Base-by-base conservation (phyloP, 768 basidiomycete species). In the Cystobasidium tubakii region DNA sequence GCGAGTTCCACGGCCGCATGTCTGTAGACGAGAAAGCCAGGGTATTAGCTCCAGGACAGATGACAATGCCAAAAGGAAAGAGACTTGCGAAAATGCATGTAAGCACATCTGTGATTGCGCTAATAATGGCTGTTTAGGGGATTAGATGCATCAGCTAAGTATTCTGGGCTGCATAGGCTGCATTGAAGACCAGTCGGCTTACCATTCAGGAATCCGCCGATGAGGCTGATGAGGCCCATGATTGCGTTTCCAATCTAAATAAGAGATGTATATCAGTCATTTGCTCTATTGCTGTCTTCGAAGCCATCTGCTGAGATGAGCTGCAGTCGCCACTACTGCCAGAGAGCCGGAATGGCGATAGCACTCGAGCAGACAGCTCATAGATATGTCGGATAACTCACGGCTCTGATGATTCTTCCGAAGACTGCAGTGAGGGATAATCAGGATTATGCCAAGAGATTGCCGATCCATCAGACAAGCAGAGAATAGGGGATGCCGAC, bases 101-200 rank as follows among this genome's bases (percentile, higher is more conserved):
- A 33, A 67, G 19, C 13, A 67, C 19, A 29, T 43, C 39, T 25
- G 66, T 67, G 46, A 67, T 67, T 4, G 66, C 66, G 29, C 36
- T 43, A 19, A 67, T 29, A 19, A 67, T 67, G 10, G 66, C 44
- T 7, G 7, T 13, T n/a, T 54, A 36, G 66, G 53, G 15, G 66
- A 3, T 13, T 33, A 12, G 39, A 6, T 39, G 39, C 15, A 39
- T 39, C 39, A 39, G 39, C 39, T 39, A 15, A 39, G 15, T 39
- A 15, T 15, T 39, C 39, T 39, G 39, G 39, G 39, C 15, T 39
- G 39, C 39, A 15, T 6, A 39, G 15, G 39, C 7, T 39, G 39
- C 7, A n/a, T n/a, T n/a, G n/a, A n/a, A n/a, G n/a, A n/a, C n/a
- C n/a, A n/a, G n/a, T n/a, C n/a, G n/a, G n/a, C 39, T 39, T 39